Conservation (phyloP, 495 filamentous ascomycete genomes). For the Lasiosphaeriaceae sp. region DNA sequence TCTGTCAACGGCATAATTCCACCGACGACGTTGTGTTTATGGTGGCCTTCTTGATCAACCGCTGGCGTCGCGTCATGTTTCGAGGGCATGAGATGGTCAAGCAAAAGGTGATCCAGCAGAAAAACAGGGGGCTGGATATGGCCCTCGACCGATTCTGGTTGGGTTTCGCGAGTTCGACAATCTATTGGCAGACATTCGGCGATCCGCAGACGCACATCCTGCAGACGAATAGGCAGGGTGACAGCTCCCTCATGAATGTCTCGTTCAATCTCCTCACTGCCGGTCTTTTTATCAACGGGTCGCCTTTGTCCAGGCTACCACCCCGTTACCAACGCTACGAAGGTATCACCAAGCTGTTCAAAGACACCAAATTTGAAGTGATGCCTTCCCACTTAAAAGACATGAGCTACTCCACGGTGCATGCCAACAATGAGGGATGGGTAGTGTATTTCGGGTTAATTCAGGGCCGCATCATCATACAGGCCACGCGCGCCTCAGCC, state of each 20-base stretch:
- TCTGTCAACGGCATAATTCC: conserved; percentile 5
- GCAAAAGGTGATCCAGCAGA: not conserved
- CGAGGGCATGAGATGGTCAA: not conserved
- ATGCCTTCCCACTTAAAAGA: conserved; percentile 30
- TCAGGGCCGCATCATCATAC: too few species aligned
- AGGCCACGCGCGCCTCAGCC: too few species aligned
- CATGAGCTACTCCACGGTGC: too few species aligned
- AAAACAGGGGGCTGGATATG: conserved; percentile 4
- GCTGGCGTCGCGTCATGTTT: conserved; percentile 12
- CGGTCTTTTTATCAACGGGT: conserved; percentile 53
- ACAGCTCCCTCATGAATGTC: too few species aligned
- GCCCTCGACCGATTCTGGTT: conserved; percentile 17
- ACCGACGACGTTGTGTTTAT: not conserved
- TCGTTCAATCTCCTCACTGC: conserved; percentile 55
- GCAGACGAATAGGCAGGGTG: too few species aligned
- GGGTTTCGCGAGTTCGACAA: not conserved
- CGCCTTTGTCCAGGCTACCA: conserved; percentile 49
- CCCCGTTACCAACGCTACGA: conserved; percentile 39
- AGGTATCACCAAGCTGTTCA: too few species aligned
- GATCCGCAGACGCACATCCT: not conserved
- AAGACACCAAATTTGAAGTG: conserved; percentile 27
- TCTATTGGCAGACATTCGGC: not conserved
- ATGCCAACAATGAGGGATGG: too few species aligned
- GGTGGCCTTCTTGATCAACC: not conserved
- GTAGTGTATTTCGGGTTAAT: too few species aligned